These are phyloP conservation scores for Earliella scabrosa DNA, from an alignment of 1,284 basidiomycete genomes.

Conservation along the genomic window DNA sequence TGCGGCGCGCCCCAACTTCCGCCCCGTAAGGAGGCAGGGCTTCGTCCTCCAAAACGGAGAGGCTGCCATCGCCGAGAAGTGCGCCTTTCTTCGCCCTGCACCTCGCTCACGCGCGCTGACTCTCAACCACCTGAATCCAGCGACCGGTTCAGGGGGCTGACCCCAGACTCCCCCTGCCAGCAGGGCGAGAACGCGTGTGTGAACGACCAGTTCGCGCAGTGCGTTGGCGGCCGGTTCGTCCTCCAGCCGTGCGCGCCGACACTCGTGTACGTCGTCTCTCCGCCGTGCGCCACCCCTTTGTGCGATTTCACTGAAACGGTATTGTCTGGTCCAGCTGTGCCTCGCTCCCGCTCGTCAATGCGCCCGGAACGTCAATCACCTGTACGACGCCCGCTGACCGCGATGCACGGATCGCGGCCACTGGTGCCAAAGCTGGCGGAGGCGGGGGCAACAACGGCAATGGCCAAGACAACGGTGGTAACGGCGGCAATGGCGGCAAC, in stretches of 20 bases:
- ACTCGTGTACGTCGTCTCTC: constrained; percentile 21
- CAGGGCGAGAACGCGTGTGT: constrained; percentile 45
- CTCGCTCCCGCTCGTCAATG: constrained; percentile 51
- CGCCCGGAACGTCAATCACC: constrained; percentile 45
- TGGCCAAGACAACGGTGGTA: not conserved
- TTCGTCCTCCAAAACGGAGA: constrained; percentile 52
- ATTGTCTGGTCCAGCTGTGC: constrained; percentile 44
- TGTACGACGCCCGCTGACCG: constrained; percentile 48
- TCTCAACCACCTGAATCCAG: constrained; percentile 33
- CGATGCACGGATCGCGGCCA: constrained; percentile 42
- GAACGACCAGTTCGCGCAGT: constrained; percentile 41
- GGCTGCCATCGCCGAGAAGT: constrained; percentile 37
- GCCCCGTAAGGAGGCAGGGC: constrained; percentile 28
- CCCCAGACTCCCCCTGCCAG: constrained; percentile 44
- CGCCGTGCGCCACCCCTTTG: too few species aligned
- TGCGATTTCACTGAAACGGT: not conserved
- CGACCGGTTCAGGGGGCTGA: constrained; percentile 47
- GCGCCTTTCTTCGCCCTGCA: constrained; percentile 8
- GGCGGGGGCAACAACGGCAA: too few species aligned
- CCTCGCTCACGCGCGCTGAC: not conserved
- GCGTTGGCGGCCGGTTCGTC: constrained; percentile 48
- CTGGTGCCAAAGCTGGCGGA: constrained; percentile 33
- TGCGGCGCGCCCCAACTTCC: constrained; percentile 42
- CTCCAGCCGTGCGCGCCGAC: constrained; percentile 44
- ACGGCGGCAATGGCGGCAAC: not conserved